phyloP scores from a whole-genome alignment of 108 stramenopile genomes.

The Hondaea fermentalgiana region DNA sequence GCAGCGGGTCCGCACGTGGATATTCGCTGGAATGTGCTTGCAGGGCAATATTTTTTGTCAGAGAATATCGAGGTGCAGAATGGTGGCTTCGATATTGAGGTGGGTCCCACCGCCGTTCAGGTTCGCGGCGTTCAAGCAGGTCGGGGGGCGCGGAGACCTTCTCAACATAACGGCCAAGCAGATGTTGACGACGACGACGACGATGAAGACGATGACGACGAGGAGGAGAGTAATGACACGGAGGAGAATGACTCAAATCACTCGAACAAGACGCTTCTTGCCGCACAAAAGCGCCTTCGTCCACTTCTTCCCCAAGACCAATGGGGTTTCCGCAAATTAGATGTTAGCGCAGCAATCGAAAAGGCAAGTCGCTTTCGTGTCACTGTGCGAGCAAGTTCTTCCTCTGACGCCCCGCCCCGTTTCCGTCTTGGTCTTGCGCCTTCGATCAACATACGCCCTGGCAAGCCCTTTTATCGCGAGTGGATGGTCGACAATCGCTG shows the following conservation, averaged over 20 bases:
- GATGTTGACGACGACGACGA: too few relatives aligned
- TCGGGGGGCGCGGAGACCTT: too few relatives aligned
- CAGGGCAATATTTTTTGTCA: background rate
- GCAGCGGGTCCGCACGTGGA: background rate
- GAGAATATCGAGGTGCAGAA: background rate
- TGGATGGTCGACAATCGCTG: constrained; percentile 9
- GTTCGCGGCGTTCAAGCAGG: too few relatives aligned
- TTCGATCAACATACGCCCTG: background rate
- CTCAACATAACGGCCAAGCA: too few relatives aligned
- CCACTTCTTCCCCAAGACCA: background rate
- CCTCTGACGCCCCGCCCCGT: background rate
- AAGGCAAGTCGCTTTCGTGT: background rate
- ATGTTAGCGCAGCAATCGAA: background rate
- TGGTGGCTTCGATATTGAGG: background rate
- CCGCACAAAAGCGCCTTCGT: background rate
- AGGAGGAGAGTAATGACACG: too few relatives aligned
- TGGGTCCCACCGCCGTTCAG: background rate
- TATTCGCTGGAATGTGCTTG: background rate
- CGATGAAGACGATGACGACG: too few relatives aligned
- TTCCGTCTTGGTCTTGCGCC: background rate
- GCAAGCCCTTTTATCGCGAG: background rate
- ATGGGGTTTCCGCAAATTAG: background rate
- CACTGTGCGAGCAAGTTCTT: background rate
- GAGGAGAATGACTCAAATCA: too few relatives aligned
- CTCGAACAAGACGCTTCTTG: too few relatives aligned